A percentile compares a stretch with the other conserved stretches of the same genome.
Evolutionary conservation across 805 yeast genomes (phyloP).

Genomic region (Yarrowia bubula): DNA sequence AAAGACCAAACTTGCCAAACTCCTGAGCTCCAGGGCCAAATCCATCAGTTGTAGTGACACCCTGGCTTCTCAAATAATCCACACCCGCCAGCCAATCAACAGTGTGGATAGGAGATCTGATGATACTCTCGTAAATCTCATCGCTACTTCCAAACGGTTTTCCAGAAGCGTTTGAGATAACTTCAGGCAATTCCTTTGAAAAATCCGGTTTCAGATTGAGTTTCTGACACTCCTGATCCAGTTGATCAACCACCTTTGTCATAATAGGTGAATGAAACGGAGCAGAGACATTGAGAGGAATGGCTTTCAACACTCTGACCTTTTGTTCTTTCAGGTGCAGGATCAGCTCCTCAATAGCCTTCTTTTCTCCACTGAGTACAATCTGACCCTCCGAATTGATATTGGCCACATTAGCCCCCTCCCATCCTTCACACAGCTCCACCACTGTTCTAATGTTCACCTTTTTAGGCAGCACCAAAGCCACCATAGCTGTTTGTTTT

Average conservation of each 20-base stretch:
- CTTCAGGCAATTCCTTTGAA: background rate
- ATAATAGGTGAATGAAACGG: conserved; percentile 9
- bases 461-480: background rate
- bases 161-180: conserved; percentile 13
- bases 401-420: conserved; percentile 7
- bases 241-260: conserved; percentile 3
- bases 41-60: background rate
- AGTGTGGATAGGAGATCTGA: background rate
- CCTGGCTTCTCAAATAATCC: background rate
- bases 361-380: background rate
- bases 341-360: background rate
- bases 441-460: background rate
- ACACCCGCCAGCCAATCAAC: conserved; percentile 13
- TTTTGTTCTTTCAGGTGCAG: background rate
- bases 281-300: conserved; percentile 19
- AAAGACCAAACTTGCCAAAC: conserved; percentile 4
- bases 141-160: background rate
- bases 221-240: background rate
- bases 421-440: background rate
- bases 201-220: background rate
- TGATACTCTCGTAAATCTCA: conserved; percentile 13
- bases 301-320: background rate
- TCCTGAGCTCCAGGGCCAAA: conserved; percentile 2
- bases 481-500: conserved; percentile 7
- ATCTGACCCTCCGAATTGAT: conserved; percentile 7